Evolutionary conservation across 2,329 filamentous ascomycete species (phyloP).

Genomic region (Cercospora sp.): DNA sequence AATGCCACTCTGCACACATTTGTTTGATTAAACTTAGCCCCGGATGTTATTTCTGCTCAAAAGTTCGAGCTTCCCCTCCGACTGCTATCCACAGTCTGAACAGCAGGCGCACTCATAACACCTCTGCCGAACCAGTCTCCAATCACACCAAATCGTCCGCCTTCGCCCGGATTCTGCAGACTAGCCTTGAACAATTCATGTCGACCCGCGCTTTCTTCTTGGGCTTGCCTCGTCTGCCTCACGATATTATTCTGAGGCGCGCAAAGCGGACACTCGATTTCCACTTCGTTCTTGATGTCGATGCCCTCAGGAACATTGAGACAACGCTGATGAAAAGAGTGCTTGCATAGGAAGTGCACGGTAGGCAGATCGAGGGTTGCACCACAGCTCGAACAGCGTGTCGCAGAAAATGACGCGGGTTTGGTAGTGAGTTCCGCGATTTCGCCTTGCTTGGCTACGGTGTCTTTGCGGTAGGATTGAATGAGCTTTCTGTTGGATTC

Average conservation of each 20-base stretch:
- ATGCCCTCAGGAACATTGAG: conserved; percentile 58
- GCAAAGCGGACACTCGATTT: conserved; percentile 83
- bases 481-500: conserved; percentile 77
- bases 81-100: conserved; percentile 1
- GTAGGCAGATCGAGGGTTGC: conserved; percentile 79
- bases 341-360: conserved; percentile 96
- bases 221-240: conserved; percentile 78
- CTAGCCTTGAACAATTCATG: conserved; percentile 88
- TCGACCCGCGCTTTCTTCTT: conserved; percentile 80
- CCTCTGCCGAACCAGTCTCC: conserved; percentile 94
- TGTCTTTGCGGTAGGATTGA: conserved; percentile 79
- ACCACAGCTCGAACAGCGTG: conserved; percentile 81
- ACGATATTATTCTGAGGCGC: conserved; percentile 83
- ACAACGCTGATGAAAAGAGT: conserved; percentile 93
- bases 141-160: conserved; percentile 82
- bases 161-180: conserved; percentile 65
- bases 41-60: background rate
- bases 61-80: conserved; percentile 1
- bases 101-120: conserved; percentile 66
- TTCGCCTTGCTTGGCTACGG: conserved; percentile 74
- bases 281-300: conserved; percentile 56
- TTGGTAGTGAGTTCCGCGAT: conserved; percentile 74
- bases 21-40: background rate
- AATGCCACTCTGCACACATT: too few relatives aligned
- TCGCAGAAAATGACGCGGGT: conserved; percentile 86